Evolutionary conservation across 805 yeast genomes (phyloP).

Genomic region (Kockiozyma suomiensis): DNA sequence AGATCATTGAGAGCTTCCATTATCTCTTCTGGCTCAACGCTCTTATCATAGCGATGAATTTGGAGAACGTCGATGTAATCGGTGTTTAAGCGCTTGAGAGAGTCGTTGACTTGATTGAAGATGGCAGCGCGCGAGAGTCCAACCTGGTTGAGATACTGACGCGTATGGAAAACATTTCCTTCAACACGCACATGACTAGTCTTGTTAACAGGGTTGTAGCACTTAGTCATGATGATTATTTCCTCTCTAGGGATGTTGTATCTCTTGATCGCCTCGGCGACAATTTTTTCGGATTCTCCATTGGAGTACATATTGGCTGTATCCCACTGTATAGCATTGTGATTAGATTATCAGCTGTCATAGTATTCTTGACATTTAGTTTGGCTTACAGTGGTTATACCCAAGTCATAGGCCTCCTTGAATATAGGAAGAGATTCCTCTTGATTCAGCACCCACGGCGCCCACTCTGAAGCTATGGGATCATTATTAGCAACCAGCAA

Average conservation of each 20-base stretch:
- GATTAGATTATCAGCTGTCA: no score
- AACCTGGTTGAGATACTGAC: constrained; percentile 52
- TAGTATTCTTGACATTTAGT: background rate
- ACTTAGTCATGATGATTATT: constrained; percentile 59
- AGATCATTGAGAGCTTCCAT: constrained; percentile 60
- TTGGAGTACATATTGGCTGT: constrained; percentile 52
- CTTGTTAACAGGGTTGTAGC: constrained; percentile 24
- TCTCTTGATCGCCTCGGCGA: constrained; percentile 57
- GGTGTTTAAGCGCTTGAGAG: constrained; percentile 50
- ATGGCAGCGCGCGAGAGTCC: constrained; percentile 54
- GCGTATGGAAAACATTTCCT: background rate
- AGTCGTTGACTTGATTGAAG: constrained; percentile 49
- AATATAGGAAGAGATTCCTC: constrained; percentile 27
- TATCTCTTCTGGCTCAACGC: constrained; percentile 51
- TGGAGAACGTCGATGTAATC: constrained; percentile 59
- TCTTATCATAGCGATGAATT: constrained; percentile 57
- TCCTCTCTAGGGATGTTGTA: constrained; percentile 57
- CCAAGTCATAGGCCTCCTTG: constrained; percentile 39
- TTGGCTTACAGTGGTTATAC: constrained; percentile 45
- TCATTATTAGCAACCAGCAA: background rate
- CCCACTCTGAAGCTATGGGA: constrained; percentile 29
- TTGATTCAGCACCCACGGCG: constrained; percentile 27
- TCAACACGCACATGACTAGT: constrained; percentile 35
- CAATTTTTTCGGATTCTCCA: constrained; percentile 47
- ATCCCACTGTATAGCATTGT: constrained; percentile 45